Conservation (phyloP, 2,329 filamentous ascomycete genomes). For the Alternaria gansuensis region DNA sequence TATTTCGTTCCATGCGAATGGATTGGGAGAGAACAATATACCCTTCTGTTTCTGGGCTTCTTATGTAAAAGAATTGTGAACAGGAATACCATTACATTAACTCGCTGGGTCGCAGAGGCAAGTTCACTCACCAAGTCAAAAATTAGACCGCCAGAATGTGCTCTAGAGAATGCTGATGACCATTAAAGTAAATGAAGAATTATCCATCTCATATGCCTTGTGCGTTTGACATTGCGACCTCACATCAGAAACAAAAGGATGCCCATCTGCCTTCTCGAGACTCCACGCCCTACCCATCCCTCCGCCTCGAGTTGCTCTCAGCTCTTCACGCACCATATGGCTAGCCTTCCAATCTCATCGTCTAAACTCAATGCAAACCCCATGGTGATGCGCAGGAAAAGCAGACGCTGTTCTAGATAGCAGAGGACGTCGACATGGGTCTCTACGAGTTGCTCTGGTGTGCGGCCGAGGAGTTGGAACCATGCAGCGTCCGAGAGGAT, state of each 20-base stretch:
- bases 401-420: constrained; percentile 61
- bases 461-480: constrained; percentile 60
- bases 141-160: neutral
- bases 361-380: constrained; percentile 63
- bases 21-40: constrained; percentile 7
- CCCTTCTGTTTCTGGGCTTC: constrained; percentile 3
- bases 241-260: too few species aligned
- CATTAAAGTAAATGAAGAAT: neutral
- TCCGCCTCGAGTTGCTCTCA: constrained; percentile 6
- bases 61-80: neutral
- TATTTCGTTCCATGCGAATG: neutral
- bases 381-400: constrained; percentile 63
- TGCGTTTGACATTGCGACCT: neutral
- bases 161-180: neutral
- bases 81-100: neutral
- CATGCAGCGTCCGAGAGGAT: constrained; percentile 65
- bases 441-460: constrained; percentile 55
- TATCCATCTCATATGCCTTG: neutral
- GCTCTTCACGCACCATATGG: constrained; percentile 45
- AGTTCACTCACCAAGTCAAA: neutral
- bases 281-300: neutral
- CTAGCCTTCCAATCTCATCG: constrained; percentile 43
- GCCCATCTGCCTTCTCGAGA: neutral
- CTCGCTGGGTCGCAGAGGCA: neutral
- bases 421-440: constrained; percentile 54